Conservation (phyloP, 2,329 filamentous ascomycete genomes). For the Cytospora piceicola region DNA sequence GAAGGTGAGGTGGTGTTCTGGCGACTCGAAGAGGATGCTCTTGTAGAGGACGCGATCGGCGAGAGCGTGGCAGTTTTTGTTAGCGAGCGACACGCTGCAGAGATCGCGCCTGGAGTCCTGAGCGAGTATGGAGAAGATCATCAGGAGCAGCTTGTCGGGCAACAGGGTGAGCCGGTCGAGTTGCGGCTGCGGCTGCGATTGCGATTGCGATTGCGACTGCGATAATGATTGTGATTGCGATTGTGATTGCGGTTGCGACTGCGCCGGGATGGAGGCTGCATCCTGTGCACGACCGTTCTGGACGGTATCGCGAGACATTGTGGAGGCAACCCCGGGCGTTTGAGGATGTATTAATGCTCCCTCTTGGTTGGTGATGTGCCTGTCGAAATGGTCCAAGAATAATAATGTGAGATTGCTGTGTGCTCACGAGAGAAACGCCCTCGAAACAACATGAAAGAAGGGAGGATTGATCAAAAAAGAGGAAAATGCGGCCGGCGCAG, state of each 20-base stretch:
- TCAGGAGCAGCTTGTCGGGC: conserved; percentile 46
- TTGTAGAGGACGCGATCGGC: conserved; percentile 54
- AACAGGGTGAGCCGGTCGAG: conserved; percentile 37
- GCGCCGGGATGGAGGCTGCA: not conserved
- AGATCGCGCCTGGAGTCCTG: conserved; percentile 44
- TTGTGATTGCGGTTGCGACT: not conserved
- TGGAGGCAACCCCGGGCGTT: not conserved
- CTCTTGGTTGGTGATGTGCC: not conserved
- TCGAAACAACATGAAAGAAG: not conserved
- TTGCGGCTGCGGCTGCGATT: not conserved
- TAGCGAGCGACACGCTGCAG: conserved; percentile 49
- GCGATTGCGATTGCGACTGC: too few relatives aligned
- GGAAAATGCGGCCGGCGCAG: not conserved
- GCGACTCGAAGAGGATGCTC: conserved; percentile 50
- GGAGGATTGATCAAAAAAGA: not conserved
- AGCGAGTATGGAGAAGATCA: conserved; percentile 45
- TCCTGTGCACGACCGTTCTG: conserved; percentile 13
- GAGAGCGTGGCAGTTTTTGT: conserved; percentile 47
- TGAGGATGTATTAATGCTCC: conserved; percentile 11
- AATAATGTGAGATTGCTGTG: conserved; percentile 20
- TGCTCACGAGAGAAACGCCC: conserved; percentile 8
- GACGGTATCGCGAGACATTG: conserved; percentile 23
- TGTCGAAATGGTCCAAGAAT: conserved; percentile 16
- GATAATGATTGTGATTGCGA: too few relatives aligned
- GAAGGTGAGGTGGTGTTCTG: conserved; percentile 53